phyloP scores from a whole-genome alignment of 148 eudicot species.

The Rhododendron simsii region DNA sequence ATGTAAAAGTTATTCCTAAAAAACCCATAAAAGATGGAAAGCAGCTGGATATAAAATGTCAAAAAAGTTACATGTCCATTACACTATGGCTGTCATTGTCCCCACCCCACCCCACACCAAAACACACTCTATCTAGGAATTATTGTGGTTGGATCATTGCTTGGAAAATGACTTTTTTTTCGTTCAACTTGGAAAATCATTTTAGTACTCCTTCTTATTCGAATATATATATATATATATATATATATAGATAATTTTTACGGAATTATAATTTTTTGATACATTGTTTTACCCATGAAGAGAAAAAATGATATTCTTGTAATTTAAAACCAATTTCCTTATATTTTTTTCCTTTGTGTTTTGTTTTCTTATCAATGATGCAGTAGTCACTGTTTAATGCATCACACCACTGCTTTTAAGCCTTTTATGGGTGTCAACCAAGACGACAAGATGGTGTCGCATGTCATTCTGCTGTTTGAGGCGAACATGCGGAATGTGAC shows the following conservation, averaged over 20 bases:
- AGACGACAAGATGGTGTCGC: too few relatives aligned
- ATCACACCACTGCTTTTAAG: too few relatives aligned
- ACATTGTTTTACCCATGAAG: background rate
- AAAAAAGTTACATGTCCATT: background rate
- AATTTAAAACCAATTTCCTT: background rate
- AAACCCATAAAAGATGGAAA: background rate
- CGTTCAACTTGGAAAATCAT: background rate
- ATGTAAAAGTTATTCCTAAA: background rate
- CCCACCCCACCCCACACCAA: background rate
- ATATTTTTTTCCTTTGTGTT: background rate
- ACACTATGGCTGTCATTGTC: background rate
- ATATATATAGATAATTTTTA: too few relatives aligned
- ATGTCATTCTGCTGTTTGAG: too few relatives aligned
- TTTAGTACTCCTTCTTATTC: background rate
- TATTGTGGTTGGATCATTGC: background rate
- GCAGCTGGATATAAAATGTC: background rate
- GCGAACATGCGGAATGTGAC: too few relatives aligned
- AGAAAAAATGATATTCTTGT: background rate
- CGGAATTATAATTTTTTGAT: too few relatives aligned
- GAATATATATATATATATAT: too few relatives aligned
- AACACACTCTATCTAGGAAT: background rate
- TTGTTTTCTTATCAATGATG: background rate
- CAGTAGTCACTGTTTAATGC: background rate
- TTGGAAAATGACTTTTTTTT: background rate
- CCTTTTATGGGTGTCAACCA: too few relatives aligned